Evolutionary conservation across 768 basidiomycete genomes (phyloP).

Genomic region (Auricularia sp.): DNA sequence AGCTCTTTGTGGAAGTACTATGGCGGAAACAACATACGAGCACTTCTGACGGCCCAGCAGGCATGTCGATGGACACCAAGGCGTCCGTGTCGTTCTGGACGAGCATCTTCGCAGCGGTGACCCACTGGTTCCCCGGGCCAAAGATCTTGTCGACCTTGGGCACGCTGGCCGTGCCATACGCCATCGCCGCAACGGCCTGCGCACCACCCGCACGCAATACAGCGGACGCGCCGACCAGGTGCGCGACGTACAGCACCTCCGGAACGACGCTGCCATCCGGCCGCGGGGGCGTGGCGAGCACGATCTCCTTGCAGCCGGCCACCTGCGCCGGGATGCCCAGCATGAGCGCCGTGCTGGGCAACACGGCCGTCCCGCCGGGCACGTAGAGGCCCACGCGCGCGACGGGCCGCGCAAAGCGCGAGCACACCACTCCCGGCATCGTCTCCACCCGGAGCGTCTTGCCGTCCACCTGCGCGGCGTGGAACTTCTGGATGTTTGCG

Average conservation of each 20-base stretch:
- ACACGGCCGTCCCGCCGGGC: conserved; percentile 91
- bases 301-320: conserved; percentile 84
- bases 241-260: conserved; percentile 95
- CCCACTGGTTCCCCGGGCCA: conserved; percentile 99
- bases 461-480: conserved; percentile 73
- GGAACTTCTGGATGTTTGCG: conserved; percentile 84
- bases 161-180: conserved; percentile 90
- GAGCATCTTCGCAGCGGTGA: conserved; percentile 98
- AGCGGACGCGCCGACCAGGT: conserved; percentile 80
- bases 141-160: conserved; percentile 99
- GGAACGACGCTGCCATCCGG: conserved; percentile 88
- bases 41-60: conserved; percentile 96
- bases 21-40: conserved; percentile 48
- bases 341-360: conserved; percentile 97
- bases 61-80: conserved; percentile 96
- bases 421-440: conserved; percentile 95
- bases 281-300: conserved; percentile 93
- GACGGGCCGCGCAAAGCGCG: conserved; percentile 91
- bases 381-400: conserved; percentile 93
- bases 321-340: conserved; percentile 96
- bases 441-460: conserved; percentile 78
- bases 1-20: not conserved
- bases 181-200: conserved; percentile 91
- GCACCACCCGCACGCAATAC: conserved; percentile 94
- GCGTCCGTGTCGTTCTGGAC: conserved; percentile 98